Evolutionary conservation across 2,329 filamentous ascomycete species (phyloP).

Genomic region (Penicillium sp.): DNA sequence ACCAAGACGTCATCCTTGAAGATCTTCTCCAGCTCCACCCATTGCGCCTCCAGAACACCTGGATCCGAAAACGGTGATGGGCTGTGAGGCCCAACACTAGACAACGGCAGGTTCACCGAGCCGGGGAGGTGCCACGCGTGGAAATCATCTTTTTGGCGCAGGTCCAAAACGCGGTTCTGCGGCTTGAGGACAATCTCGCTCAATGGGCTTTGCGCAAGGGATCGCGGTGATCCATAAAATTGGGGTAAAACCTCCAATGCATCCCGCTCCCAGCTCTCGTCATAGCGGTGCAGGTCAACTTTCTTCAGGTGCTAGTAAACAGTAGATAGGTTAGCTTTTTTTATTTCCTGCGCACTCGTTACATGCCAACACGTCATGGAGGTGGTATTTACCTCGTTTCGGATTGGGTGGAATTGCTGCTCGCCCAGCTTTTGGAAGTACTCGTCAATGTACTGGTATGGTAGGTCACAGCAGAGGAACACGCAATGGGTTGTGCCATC

Average conservation of each 20-base stretch:
- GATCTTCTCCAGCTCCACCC: conserved; percentile 41
- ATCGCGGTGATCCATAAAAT: conserved; percentile 28
- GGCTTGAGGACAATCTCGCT: conserved; percentile 21
- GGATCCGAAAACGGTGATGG: conserved; percentile 44
- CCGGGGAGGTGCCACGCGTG: conserved; percentile 37
- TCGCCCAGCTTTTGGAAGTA: conserved; percentile 51
- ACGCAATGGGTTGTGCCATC: conserved; percentile 47
- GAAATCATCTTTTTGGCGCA: conserved; percentile 40
- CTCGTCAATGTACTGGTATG: conserved; percentile 54
- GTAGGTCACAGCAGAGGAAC: conserved; percentile 56
- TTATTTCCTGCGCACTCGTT: conserved; percentile 2
- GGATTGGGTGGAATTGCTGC: conserved; percentile 44
- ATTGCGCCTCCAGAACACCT: conserved; percentile 38
- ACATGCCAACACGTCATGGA: background rate
- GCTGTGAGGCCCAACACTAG: conserved; percentile 25
- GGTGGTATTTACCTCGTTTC: conserved; percentile 34
- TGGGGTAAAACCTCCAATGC: conserved; percentile 34
- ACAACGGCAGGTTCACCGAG: conserved; percentile 41
- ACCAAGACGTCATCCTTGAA: conserved; percentile 29
- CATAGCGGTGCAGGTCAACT: conserved; percentile 49
- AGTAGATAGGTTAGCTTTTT: background rate
- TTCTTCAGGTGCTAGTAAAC: conserved; percentile 37
- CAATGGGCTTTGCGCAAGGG: conserved; percentile 17
- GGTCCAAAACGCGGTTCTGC: conserved; percentile 37
- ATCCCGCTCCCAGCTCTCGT: conserved; percentile 47